Conservation (phyloP, 1,284 basidiomycete species). For the Nidula niveotomentosa region DNA sequence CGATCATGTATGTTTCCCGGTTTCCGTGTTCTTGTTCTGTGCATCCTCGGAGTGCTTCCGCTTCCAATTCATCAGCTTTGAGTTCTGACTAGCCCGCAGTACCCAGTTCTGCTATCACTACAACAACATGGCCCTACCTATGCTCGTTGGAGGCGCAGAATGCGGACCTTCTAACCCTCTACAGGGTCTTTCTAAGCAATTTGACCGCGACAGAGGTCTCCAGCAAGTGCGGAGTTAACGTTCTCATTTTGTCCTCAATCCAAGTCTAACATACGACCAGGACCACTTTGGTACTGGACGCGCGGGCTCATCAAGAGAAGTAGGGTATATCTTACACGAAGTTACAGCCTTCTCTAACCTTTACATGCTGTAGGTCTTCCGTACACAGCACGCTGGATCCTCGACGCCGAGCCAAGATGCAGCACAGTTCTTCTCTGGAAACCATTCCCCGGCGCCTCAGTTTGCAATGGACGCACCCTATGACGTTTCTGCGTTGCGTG, state of each 20-base stretch:
- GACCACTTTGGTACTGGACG: conserved; percentile 61
- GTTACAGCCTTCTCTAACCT: background rate
- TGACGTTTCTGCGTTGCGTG: conserved; percentile 57
- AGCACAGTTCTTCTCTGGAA: conserved; percentile 60
- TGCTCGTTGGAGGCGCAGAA: conserved; percentile 72
- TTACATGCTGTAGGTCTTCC: conserved; percentile 48
- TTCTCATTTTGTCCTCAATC: background rate
- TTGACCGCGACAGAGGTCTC: conserved; percentile 74
- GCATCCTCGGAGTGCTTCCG: too few relatives aligned
- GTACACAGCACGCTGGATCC: conserved; percentile 44
- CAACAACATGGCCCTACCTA: conserved; percentile 65
- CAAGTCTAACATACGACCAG: conserved; percentile 31
- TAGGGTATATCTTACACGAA: conserved; percentile 23
- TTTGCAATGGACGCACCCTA: conserved; percentile 39
- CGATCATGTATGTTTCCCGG: too few relatives aligned
- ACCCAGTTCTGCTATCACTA: conserved; percentile 1
- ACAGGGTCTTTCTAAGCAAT: conserved; percentile 74
- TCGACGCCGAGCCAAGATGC: conserved; percentile 62
- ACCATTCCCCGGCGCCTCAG: conserved; percentile 27
- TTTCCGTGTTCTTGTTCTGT: too few relatives aligned
- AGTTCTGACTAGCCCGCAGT: background rate
- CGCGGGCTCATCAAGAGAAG: conserved; percentile 59
- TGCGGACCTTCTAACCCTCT: conserved; percentile 83
- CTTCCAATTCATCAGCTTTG: background rate
- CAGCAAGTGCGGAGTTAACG: conserved; percentile 57